Evolutionary conservation across 805 yeast genomes (phyloP).

Genomic region (Wickerhamomyces hampshirensis): DNA sequence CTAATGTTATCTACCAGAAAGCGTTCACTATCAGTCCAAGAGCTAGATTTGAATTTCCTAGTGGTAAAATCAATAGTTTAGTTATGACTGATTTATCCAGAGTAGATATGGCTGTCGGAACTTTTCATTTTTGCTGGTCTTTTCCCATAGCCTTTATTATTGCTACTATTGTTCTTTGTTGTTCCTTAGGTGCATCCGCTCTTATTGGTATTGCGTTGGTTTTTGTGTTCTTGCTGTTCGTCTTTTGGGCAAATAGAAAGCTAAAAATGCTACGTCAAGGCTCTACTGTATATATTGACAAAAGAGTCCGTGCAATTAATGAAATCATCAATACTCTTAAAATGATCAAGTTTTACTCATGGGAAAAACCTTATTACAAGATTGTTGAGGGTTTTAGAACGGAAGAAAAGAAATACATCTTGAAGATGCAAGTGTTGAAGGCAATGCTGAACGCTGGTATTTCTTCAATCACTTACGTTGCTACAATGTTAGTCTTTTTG

Average conservation of each 20-base stretch:
- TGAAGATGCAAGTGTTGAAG: slow-evolving; percentile 60
- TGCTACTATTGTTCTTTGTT: slow-evolving; percentile 57
- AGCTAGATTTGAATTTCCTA: slow-evolving; percentile 56
- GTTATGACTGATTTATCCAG: slow-evolving; percentile 81
- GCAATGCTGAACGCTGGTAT: slow-evolving; percentile 62
- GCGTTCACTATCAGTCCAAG: slow-evolving; percentile 55
- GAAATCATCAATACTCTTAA: slow-evolving; percentile 78
- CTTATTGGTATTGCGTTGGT: slow-evolving; percentile 63
- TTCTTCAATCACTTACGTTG: slow-evolving; percentile 43
- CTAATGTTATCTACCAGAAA: slow-evolving; percentile 66
- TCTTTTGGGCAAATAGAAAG: slow-evolving; percentile 43
- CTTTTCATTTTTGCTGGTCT: slow-evolving; percentile 57
- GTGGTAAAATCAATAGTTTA: slow-evolving; percentile 68
- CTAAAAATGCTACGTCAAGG: slow-evolving; percentile 51
- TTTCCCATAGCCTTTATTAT: slow-evolving; percentile 63
- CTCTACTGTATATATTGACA: slow-evolving; percentile 67
- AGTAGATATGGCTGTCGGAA: slow-evolving; percentile 70
- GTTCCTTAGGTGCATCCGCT: slow-evolving; percentile 68
- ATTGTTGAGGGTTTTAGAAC: slow-evolving; percentile 51
- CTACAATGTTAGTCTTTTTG: slow-evolving; percentile 68
- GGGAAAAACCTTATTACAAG: slow-evolving; percentile 78
- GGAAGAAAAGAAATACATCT: slow-evolving; percentile 57
- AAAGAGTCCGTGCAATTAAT: slow-evolving; percentile 68
- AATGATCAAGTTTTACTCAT: slow-evolving; percentile 81
- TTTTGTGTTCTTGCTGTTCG: slow-evolving; percentile 34